Evolutionary conservation across 768 basidiomycete genomes (phyloP).

Genomic region (Suillus lakei): DNA sequence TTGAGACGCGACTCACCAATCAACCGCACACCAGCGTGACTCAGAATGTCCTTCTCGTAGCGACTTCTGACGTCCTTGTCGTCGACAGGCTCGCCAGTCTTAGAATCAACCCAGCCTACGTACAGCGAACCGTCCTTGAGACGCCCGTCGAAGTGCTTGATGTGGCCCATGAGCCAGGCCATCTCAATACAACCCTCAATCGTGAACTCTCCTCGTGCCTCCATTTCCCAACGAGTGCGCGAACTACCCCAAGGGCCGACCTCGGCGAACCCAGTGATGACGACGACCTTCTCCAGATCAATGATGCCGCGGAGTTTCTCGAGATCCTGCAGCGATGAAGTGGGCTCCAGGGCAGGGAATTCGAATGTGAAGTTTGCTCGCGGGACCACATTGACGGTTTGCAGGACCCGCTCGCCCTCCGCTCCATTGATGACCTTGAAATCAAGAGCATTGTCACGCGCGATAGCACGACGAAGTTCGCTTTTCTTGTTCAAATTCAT

Average conservation of each 20-base stretch:
- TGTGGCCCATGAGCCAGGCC: conserved; percentile 99
- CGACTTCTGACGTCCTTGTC: conserved; percentile 95
- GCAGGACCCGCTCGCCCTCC: conserved; percentile 90
- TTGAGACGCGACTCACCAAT: conserved; percentile 67
- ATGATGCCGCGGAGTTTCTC: conserved; percentile 83
- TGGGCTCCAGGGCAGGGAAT: conserved; percentile 84
- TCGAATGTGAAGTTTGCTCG: conserved; percentile 98
- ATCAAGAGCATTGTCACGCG: conserved; percentile 94
- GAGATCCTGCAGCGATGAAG: conserved; percentile 74
- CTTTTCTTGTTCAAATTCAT: conserved; percentile 81
- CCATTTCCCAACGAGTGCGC: conserved; percentile 99
- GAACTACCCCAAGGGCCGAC: conserved; percentile 99
- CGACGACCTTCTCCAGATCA: conserved; percentile 95
- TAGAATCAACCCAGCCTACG: conserved; percentile 98
- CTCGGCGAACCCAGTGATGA: conserved; percentile 96
- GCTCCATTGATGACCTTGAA: conserved; percentile 90
- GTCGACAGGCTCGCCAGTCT: conserved; percentile 91
- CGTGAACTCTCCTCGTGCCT: conserved; percentile 94
- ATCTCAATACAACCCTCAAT: conserved; percentile 99
- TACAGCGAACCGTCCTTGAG: conserved; percentile 91
- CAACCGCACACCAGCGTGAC: conserved; percentile 89
- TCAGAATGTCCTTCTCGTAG: conserved; percentile 93
- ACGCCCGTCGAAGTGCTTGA: conserved; percentile 98
- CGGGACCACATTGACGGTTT: conserved; percentile 91
- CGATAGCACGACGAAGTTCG: conserved; percentile 90